These are phyloP conservation scores for Xylaria sp. DNA, from an alignment of 2,329 filamentous ascomycete genomes.

Conservation along the genomic window DNA sequence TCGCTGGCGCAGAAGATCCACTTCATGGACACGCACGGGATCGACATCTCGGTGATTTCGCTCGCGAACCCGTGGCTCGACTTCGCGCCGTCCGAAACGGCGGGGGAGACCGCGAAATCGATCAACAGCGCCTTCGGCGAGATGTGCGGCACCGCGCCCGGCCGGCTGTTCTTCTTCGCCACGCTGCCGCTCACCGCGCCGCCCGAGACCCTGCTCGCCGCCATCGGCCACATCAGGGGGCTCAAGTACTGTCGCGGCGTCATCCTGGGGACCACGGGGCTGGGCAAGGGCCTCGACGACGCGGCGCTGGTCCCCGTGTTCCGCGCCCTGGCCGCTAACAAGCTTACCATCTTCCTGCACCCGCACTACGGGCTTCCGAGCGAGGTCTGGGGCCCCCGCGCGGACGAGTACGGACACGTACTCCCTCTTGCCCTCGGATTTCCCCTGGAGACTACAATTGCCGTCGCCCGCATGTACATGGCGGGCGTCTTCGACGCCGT, in stretches of 20 bases:
- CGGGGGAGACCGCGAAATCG: conserved; percentile 64
- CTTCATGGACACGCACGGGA: conserved; percentile 86
- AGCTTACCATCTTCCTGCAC: conserved; percentile 79
- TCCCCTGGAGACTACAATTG: conserved; percentile 91
- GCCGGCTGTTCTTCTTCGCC: conserved; percentile 81
- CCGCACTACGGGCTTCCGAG: conserved; percentile 89
- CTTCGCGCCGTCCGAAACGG: conserved; percentile 69
- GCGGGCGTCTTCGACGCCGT: conserved; percentile 83
- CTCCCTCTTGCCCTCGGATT: conserved; percentile 86
- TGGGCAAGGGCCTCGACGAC: conserved; percentile 84
- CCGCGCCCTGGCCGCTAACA: conserved; percentile 66
- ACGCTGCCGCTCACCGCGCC: conserved; percentile 78
- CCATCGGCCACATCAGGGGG: conserved; percentile 66
- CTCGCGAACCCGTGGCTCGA: conserved; percentile 95
- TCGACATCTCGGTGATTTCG: conserved; percentile 83
- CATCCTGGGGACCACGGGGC: conserved; percentile 83
- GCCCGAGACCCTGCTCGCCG: conserved; percentile 62
- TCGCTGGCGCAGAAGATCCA: conserved; percentile 78
- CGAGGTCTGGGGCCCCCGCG: conserved; percentile 77
- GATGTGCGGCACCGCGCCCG: conserved; percentile 70
- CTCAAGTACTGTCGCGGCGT: conserved; percentile 79
- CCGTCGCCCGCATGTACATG: conserved; percentile 85
- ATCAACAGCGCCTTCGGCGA: conserved; percentile 80
- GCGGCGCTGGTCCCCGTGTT: conserved; percentile 73
- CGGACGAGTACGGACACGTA: conserved; percentile 80